phyloP scores from a whole-genome alignment of 2,329 filamentous ascomycete species.

The Xylaria sp. region DNA sequence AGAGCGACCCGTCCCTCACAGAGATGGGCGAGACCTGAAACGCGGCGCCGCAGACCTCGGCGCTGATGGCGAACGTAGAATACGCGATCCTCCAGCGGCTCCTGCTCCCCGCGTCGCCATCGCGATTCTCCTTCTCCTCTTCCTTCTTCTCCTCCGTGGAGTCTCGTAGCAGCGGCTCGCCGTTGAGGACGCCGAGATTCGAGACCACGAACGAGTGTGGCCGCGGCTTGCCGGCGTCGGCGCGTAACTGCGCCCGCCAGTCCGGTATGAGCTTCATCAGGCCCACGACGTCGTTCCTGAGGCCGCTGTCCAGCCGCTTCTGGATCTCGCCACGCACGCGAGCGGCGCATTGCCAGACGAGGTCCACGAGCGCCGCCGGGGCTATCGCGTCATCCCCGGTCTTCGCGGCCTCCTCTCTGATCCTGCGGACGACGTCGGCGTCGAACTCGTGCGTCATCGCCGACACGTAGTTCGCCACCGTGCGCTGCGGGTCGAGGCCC shows the following conservation, averaged over 20 bases:
- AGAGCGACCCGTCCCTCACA: conserved; percentile 38
- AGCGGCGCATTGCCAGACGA: conserved; percentile 43
- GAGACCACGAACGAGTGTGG: conserved; percentile 51
- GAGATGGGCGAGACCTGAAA: conserved; percentile 38
- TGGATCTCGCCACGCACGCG: conserved; percentile 48
- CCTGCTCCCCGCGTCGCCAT: not conserved
- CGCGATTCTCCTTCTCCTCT: no score
- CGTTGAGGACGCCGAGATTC: conserved; percentile 52
- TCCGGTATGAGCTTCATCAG: conserved; percentile 51
- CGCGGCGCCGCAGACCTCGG: conserved; percentile 40
- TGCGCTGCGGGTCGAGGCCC: conserved; percentile 22
- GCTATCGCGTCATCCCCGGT: conserved; percentile 1
- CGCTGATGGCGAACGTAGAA: conserved; percentile 40
- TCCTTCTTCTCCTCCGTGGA: not conserved
- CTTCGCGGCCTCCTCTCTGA: conserved; percentile 18
- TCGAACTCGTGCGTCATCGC: conserved; percentile 37
- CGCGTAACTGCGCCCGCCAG: conserved; percentile 49
- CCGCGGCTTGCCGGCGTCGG: conserved; percentile 46
- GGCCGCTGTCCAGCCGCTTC: conserved; percentile 43
- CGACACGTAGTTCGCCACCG: conserved; percentile 42
- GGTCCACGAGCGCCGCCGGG: conserved; percentile 23
- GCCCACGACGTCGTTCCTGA: conserved; percentile 50
- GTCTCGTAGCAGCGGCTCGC: conserved; percentile 14
- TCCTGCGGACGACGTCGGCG: conserved; percentile 31
- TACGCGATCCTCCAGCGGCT: conserved; percentile 37